Conservation (phyloP, 108 stramenopile genomes). For the Aureococcus anophagefferens region DNA sequence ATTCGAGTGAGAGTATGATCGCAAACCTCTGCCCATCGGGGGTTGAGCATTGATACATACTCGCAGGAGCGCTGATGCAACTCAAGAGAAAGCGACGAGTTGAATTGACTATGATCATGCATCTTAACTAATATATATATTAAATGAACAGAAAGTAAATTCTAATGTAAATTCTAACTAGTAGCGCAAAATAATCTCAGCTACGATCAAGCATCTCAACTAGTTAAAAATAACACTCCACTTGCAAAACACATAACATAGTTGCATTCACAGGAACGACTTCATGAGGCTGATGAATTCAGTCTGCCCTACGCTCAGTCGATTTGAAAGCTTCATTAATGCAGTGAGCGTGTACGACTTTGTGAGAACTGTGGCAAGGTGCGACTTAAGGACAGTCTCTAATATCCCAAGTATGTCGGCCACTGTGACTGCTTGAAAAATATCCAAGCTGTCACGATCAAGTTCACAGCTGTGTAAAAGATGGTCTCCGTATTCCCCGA, state of each 20-base stretch:
- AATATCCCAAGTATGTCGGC: neutral
- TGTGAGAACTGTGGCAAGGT: neutral
- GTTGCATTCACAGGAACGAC: constrained; percentile 56
- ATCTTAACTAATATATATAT: no score
- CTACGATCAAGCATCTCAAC: constrained; percentile 19
- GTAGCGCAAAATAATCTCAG: no score
- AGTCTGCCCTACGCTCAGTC: constrained; percentile 46
- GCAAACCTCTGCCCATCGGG: constrained; percentile 52
- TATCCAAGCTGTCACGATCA: neutral
- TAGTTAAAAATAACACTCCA: constrained; percentile 34
- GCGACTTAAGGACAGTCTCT: neutral
- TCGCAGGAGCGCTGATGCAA: constrained; percentile 88
- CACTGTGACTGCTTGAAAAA: neutral
- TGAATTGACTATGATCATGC: neutral
- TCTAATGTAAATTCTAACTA: constrained; percentile 10
- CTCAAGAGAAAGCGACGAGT: constrained; percentile 71
- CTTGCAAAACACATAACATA: constrained; percentile 72
- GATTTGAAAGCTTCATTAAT: neutral
- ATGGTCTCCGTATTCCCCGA: constrained; percentile 71
- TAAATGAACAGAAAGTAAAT: no score
- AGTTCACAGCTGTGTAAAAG: neutral
- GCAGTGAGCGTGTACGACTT: neutral
- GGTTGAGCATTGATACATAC: constrained; percentile 71
- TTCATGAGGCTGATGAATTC: constrained; percentile 60
- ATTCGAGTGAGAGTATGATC: constrained; percentile 81